Conservation (phyloP, 139 green algal species). For the Tetradesmus lagerheimii region DNA sequence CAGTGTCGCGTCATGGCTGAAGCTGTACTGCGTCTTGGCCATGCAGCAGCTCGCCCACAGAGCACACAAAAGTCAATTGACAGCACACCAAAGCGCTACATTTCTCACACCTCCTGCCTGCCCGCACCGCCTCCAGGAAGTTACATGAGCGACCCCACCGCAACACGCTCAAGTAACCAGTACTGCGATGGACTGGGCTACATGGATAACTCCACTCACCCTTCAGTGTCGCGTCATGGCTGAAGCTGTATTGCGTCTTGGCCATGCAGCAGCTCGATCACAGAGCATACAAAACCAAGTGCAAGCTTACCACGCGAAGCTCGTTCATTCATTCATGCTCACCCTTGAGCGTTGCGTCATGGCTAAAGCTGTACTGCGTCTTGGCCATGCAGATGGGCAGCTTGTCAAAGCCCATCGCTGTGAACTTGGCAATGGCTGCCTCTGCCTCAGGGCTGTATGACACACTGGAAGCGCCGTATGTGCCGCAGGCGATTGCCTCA, state of each 20-base stretch:
- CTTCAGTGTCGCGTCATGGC: slow-evolving; percentile 81
- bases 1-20: slow-evolving; percentile 80
- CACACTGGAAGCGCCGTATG: slow-evolving; percentile 91
- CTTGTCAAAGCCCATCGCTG: slow-evolving; percentile 85
- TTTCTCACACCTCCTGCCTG: no score
- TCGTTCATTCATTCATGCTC: no score
- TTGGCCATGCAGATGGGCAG: slow-evolving; percentile 99
- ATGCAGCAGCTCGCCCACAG: no score
- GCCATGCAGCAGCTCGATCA: slow-evolving; percentile 93
- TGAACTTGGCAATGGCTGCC: slow-evolving; percentile 80
- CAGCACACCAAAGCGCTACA: no score
- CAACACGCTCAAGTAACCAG: no score
- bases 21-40: slow-evolving; percentile 98
- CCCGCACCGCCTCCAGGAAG: no score
- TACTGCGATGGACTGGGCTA: no score
- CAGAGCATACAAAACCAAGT: no score
- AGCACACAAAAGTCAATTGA: no score
- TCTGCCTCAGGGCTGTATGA: slow-evolving; percentile 87
- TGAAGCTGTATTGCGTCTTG: slow-evolving; percentile 98
- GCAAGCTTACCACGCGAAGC: no score
- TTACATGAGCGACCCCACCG: no score
- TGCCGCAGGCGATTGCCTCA: slow-evolving; percentile 88
- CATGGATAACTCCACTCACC: no score
- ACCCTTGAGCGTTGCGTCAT: slow-evolving; percentile 86
- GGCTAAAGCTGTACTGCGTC: slow-evolving; percentile 97